Evolutionary conservation across 2,329 filamentous ascomycete species (phyloP), one percentile per base, ranked within the genome.

Genomic region (Aspergillus aculeatus): DNA sequence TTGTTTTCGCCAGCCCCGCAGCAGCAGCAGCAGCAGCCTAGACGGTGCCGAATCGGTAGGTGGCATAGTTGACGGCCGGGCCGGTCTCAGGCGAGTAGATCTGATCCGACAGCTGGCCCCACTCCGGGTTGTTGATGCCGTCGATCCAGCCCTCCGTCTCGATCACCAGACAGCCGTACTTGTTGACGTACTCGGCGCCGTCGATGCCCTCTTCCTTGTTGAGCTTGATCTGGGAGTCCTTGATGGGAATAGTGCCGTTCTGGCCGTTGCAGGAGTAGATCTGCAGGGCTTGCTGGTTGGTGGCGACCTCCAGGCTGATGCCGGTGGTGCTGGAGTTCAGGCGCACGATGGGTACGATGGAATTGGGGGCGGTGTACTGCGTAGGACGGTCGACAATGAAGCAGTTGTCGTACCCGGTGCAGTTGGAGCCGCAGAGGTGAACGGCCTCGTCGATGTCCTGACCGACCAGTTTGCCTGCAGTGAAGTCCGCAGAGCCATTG

Each of bases 91-190:
- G 75, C 7, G 75, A 73, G 61, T 73, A 80, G 61, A 81, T 70
- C 68, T 79, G 75, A 62, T 73, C 73, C 1, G 69, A 57, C 31
- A 69, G 77, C 57, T 93, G 85, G 60, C 86, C 86, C 94, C 94
- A 97, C 75, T 92, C 85, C 0, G 93, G 93, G 68, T 96, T 85
- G 78, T 96, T 97, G 78, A 98, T 95, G 26, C 84, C 92, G 73
- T 96, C 93, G 71, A 97, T 96, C 85, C 87, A 97, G 74, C 95
- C 92, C 81, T 97, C 86, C 12, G 95, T 91, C 79, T 97, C 94
- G 75, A 97, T 84, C 52, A 96, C 94, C 26, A 96, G 71, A 75
- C 94, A 97, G 32, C 91, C 92, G 71, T 92, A 91, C 80, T 93
- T 63, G 72, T 81, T 66, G 72, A 84, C 68, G 79, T 73, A 67